These are phyloP conservation scores for Boletus vermiculosoides DNA, from an alignment of 768 basidiomycete genomes.

Conservation along the genomic window DNA sequence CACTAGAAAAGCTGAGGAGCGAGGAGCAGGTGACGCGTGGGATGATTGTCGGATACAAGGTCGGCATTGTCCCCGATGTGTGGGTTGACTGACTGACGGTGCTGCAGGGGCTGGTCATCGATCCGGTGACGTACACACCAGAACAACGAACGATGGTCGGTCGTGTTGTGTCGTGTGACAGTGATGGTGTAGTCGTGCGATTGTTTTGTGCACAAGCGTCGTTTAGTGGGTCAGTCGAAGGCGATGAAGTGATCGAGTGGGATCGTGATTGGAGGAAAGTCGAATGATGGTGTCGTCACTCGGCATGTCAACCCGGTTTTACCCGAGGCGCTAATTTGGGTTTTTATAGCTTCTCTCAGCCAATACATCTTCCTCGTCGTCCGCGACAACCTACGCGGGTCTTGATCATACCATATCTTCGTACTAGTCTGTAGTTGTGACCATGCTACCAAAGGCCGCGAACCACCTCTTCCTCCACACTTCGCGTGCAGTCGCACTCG, in stretches of 20 bases:
- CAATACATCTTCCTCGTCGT: too few relatives aligned
- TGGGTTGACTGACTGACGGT: background rate
- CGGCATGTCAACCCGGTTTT: constrained; percentile 22
- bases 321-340: constrained; percentile 17
- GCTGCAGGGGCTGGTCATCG: constrained; percentile 54
- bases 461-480: constrained; percentile 76
- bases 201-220: constrained; percentile 24
- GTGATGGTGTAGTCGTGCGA: constrained; percentile 13
- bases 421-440: constrained; percentile 12
- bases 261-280: constrained; percentile 34
- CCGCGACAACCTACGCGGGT: background rate
- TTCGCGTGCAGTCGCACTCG: constrained; percentile 70
- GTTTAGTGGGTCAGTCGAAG: constrained; percentile 31
- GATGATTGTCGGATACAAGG: constrained; percentile 50
- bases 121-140: constrained; percentile 57
- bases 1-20: constrained; percentile 23
- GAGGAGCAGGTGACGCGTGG: constrained; percentile 31
- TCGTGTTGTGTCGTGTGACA: constrained; percentile 31
- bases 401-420: background rate
- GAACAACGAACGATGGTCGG: constrained; percentile 54
- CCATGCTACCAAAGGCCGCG: constrained; percentile 82
- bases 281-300: constrained; percentile 9
- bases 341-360: too few relatives aligned
- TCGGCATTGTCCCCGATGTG: constrained; percentile 17
- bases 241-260: constrained; percentile 23